A percentile compares a stretch with the other conserved stretches of the same genome.
Conservation (phyloP, 169 alveolate genomes). For the Haemoproteus tartakovskyi region DNA sequence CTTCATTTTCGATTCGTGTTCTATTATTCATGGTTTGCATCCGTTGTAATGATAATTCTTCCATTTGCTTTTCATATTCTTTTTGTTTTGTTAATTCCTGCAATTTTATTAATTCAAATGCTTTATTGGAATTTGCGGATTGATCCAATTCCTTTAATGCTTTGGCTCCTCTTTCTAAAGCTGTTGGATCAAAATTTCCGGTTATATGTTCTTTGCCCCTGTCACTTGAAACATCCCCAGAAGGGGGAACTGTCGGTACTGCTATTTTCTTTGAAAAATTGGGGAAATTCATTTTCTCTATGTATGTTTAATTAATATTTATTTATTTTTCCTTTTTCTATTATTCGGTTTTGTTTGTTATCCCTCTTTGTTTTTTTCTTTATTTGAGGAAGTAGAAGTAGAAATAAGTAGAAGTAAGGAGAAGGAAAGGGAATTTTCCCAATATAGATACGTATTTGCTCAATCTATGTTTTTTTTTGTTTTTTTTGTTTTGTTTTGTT, state of each 20-base stretch:
- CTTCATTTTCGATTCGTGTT: conserved; percentile 87
- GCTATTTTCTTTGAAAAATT: conserved; percentile 28
- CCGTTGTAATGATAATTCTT: conserved; percentile 72
- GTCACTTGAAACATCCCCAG: neutral
- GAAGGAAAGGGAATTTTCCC: too few species aligned
- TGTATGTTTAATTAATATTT: neutral
- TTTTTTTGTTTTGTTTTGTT: too few species aligned
- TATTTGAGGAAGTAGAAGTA: neutral
- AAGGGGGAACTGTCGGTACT: neutral
- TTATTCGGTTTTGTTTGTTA: too few species aligned
- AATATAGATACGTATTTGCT: neutral
- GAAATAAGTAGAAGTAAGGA: neutral
- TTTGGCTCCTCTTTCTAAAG: conserved; percentile 98
- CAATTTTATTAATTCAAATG: conserved; percentile 92
- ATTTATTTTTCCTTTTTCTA: too few species aligned
- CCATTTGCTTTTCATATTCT: conserved; percentile 88
- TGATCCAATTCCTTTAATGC: conserved; percentile 93
- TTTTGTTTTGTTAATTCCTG: conserved; percentile 94
- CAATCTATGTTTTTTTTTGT: too few species aligned
- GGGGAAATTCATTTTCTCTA: conserved; percentile 24
- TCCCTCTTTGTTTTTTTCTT: neutral
- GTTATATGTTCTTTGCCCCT: conserved; percentile 22
- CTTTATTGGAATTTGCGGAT: conserved; percentile 92
- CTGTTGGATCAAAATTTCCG: conserved; percentile 93
- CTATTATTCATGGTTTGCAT: conserved; percentile 72